These are phyloP conservation scores for Vararia minispora DNA, from an alignment of 768 basidiomycete genomes.

Conservation along the genomic window DNA sequence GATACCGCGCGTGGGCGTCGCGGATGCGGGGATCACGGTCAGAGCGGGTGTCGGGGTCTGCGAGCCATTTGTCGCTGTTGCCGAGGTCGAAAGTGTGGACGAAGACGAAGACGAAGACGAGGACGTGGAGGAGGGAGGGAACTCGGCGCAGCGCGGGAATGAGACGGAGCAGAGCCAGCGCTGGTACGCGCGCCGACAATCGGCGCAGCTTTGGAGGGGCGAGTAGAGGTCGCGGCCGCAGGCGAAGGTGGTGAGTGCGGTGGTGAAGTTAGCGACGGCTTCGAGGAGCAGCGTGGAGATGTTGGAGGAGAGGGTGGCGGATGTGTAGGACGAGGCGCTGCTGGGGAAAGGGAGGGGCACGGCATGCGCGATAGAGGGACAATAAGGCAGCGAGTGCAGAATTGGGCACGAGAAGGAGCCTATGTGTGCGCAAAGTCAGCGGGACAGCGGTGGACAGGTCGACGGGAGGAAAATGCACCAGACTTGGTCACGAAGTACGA, in stretches of 20 bases:
- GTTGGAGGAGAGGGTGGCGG: slow-evolving; percentile 34
- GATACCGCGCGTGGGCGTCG: slow-evolving; percentile 31
- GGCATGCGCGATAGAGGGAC: slow-evolving; percentile 58
- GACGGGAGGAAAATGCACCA: slow-evolving; percentile 21
- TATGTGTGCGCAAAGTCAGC: slow-evolving; percentile 13
- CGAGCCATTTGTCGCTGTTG: slow-evolving; percentile 23
- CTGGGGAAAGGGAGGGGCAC: slow-evolving; percentile 47
- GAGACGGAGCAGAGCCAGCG: slow-evolving; percentile 68
- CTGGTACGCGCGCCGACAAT: slow-evolving; percentile 65
- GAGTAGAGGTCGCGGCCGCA: slow-evolving; percentile 79
- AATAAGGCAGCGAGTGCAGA: slow-evolving; percentile 62
- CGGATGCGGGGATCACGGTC: slow-evolving; percentile 26
- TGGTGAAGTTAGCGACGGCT: slow-evolving; percentile 65
- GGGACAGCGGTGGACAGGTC: background rate
- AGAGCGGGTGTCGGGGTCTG: slow-evolving; percentile 32
- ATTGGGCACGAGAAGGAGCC: slow-evolving; percentile 62
- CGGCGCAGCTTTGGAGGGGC: slow-evolving; percentile 62
- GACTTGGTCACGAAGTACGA: slow-evolving; percentile 71
- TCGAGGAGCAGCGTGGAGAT: slow-evolving; percentile 42
- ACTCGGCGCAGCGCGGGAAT: slow-evolving; percentile 66
- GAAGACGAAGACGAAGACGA: slow-evolving; percentile 15
- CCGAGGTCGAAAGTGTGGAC: no score
- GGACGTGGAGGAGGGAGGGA: slow-evolving; percentile 23
- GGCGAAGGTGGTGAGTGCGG: slow-evolving; percentile 56
- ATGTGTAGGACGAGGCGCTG: slow-evolving; percentile 33